Base-by-base conservation (phyloP, 148 eudicot genomes). In the Rhododendron williamsianum region DNA sequence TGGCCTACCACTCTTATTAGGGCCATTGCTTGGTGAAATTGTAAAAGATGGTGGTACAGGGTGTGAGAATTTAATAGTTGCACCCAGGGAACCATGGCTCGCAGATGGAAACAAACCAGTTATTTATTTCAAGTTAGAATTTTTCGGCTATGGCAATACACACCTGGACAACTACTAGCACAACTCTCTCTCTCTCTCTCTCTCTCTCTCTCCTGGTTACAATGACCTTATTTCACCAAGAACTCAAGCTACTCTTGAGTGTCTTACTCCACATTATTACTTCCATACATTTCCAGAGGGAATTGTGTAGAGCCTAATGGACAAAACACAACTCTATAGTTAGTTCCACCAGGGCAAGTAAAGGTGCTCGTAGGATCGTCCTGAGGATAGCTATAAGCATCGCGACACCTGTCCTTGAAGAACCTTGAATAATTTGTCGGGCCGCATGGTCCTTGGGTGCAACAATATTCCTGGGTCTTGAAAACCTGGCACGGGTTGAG, bases 301-400 rank as follows among this genome's bases (percentile, higher is more conserved):
- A 82, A 65, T 5, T 63, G 84, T 0, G 38, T 3, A 58, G 84
- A 82, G 6, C 54, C 76, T 6, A 2, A 81, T 21, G 91, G 91
- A 87, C 93, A 90, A 83, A 90, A 92, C 4, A 87, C 84, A 43
- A 92, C 92, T 54, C 63, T 81, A 18, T 92, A 92, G 81, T 90
- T 90, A 9, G 91, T 85, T 9, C 91, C 93, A 79, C 80, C 51
- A 45, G 90, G 91, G 36, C 93, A 92, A 25, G 92, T 87, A 80
- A 83, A 89, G 6, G 87, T 87, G 74, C 91, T 90, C 2, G 92
- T 85, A 3, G 85, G 56, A 84, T 92, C 93, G 86, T 92, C 93
- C 18, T 90, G 86, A 30, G 90, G 91, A 82, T 88, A 92, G 73
- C 92, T 92, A 27, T 90, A 92, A 16, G 92, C 90, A 33, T 86